A percentile compares a stretch with the other conserved stretches of the same genome.
These are phyloP conservation scores for Rhodomyrtus tomentosa DNA, from an alignment of 345 rosid species.

Conservation along the genomic window DNA sequence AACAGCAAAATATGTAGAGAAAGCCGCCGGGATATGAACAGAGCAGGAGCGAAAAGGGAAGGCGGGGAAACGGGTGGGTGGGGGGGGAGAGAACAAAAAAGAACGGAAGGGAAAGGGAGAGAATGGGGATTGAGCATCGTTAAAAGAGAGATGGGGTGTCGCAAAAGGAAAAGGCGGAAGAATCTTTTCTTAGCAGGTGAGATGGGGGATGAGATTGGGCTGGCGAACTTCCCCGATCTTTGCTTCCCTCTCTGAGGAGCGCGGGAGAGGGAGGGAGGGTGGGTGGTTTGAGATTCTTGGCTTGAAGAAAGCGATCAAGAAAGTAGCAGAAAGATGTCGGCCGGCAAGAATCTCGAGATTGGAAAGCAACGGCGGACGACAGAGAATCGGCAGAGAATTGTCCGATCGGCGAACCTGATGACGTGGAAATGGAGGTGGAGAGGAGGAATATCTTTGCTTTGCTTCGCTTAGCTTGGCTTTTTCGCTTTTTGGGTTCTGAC, in stretches of 20 bases:
- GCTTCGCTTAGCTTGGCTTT: not conserved
- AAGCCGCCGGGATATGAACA: slow-evolving; percentile 3
- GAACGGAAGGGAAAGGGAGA: not conserved
- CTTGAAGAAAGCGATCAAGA: slow-evolving; percentile 8
- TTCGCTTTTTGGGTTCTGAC: not conserved
- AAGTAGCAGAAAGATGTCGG: not conserved
- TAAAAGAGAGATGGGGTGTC: not conserved
- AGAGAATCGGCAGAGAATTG: slow-evolving; percentile 49
- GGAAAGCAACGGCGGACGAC: slow-evolving; percentile 9
- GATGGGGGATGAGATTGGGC: not conserved
- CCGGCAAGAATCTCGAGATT: slow-evolving; percentile 22
- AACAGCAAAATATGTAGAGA: not conserved
- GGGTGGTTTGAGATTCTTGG: slow-evolving; percentile 9
- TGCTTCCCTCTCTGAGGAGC: too few relatives aligned
- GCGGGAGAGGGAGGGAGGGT: not conserved
- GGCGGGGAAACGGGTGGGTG: not conserved
- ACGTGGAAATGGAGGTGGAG: slow-evolving; percentile 5
- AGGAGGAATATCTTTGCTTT: not conserved
- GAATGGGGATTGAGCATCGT: slow-evolving; percentile 1
- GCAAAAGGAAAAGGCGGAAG: not conserved
- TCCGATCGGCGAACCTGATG: not conserved
- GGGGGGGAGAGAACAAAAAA: not conserved
- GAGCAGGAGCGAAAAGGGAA: slow-evolving; percentile 3
- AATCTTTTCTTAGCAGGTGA: not conserved
- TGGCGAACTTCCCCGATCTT: not conserved